Conservation (phyloP, 768 basidiomycete species). For the Neoboletus brunneissimus region DNA sequence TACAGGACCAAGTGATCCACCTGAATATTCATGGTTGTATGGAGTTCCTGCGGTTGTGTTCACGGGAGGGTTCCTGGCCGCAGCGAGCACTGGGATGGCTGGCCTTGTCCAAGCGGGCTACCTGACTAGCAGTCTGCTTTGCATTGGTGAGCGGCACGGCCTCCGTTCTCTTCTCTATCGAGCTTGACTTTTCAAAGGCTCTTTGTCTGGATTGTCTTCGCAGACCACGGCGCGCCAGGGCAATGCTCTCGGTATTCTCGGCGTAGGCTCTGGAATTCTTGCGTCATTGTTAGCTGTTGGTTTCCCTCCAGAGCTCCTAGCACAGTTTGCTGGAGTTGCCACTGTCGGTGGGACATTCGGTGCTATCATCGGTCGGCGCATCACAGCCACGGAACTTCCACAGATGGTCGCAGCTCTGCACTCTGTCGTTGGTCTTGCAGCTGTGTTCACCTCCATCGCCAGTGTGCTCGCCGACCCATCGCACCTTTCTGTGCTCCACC, state of each 20-base stretch:
- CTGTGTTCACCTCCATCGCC: constrained; percentile 81
- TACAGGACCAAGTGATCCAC: constrained; percentile 76
- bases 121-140: constrained; percentile 78
- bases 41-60: constrained; percentile 77
- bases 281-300: constrained; percentile 82
- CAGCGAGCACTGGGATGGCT: constrained; percentile 80
- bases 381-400: constrained; percentile 85
- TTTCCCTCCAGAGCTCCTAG: constrained; percentile 69
- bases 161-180: not conserved
- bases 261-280: constrained; percentile 78
- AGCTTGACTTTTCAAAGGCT: constrained; percentile 42
- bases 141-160: constrained; percentile 56
- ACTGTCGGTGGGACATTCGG: constrained; percentile 72
- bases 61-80: constrained; percentile 77
- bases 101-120: constrained; percentile 90
- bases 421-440: constrained; percentile 87
- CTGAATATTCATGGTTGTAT: constrained; percentile 85
- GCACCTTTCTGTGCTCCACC: constrained; percentile 70
- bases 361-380: constrained; percentile 71
- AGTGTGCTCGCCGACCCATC: constrained; percentile 71
- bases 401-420: constrained; percentile 82
- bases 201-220: constrained; percentile 75
- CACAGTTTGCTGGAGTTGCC: constrained; percentile 76
- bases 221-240: constrained; percentile 83
- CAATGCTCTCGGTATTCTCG: constrained; percentile 85